Conservation (phyloP, 2,329 filamentous ascomycete species). For the Hymenoscyphus scutula region DNA sequence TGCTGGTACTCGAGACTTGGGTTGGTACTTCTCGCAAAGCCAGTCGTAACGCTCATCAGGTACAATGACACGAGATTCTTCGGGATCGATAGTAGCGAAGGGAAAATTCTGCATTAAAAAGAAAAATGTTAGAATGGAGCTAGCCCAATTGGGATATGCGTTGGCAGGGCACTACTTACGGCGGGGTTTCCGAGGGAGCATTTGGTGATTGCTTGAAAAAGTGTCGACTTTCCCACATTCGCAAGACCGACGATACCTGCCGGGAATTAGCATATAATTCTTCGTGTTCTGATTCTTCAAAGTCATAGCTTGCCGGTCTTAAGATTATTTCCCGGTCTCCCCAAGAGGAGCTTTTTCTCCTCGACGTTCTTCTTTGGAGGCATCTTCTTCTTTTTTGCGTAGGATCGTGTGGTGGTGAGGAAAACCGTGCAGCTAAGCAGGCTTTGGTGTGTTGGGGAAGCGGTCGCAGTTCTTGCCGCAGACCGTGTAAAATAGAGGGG, state of each 20-base stretch:
- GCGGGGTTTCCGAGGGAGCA: conserved; percentile 95
- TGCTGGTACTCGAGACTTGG: conserved; percentile 94
- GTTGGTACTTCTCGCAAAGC: conserved; percentile 94
- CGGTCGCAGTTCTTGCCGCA: conserved; percentile 48
- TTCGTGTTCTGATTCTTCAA: no score
- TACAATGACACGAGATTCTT: conserved; percentile 96
- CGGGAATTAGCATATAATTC: conserved; percentile 4
- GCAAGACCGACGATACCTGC: conserved; percentile 81
- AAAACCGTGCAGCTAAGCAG: conserved; percentile 40
- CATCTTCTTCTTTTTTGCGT: conserved; percentile 66
- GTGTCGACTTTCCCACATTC: conserved; percentile 98
- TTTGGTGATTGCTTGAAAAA: conserved; percentile 99
- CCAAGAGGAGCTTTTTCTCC: conserved; percentile 95
- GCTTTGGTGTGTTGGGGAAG: conserved; percentile 25
- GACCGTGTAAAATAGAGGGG: conserved; percentile 49
- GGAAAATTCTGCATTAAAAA: conserved; percentile 74
- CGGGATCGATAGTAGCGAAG: conserved; percentile 97
- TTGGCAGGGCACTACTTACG: conserved; percentile 51
- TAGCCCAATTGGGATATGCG: conserved; percentile 14
- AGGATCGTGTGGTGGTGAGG: conserved; percentile 51
- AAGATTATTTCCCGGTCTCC: conserved; percentile 93
- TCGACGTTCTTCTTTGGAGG: conserved; percentile 88
- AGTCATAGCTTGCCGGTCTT: conserved; percentile 99
- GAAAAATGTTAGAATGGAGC: conserved; percentile 22
- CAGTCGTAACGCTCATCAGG: conserved; percentile 96